Base-by-base conservation (phyloP, 768 basidiomycete species). In the Tubosaeta brunneosetosa region DNA sequence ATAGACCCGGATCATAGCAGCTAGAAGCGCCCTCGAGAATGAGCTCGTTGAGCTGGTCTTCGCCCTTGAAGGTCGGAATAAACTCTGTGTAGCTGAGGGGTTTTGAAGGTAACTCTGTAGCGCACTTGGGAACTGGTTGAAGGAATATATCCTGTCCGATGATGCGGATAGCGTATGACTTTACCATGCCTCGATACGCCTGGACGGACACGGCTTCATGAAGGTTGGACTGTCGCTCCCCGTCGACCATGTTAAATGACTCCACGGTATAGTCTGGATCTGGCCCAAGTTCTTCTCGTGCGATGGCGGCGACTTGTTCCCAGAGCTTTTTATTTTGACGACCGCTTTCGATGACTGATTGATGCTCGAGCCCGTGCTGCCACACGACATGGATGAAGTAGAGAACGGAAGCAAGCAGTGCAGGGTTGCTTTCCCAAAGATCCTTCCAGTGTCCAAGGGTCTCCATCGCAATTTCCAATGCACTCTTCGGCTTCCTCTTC, bases 291-390 rank as follows among this genome's bases (percentile, higher is more conserved):
- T 91, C 87, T 47, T 84, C 76, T 41, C 75, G 79, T 3, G 82
- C 77, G 31, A 94, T 76, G 8, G 73, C 76, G 1, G 79, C 77
- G 16, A 94, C 70, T n/a, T 77, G 76, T 29, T 76, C 74, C 91
- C 91, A 95, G 55, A 94, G 85, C 12, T 69, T 74, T 0, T 74
- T 64, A 60, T 86, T 79, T 11, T 76, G 68, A 16, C 85, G 80
- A 7, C 85, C 66, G 6, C 73, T 59, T 8, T 83, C 78, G 37
- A 94, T 73, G 2, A 79, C 70, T 0, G 72, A 57, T 50, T 79
- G 83, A 64, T 92, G 86, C 62, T 94, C 86, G 56, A 84, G 73
- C 27, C 83, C 83, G 61, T 91, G 86, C 65, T 88, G 80, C 91
- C 90, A 89, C 16, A 88, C 82, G 25, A 83, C 75, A 55, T 85